Percentiles rank a stretch among this genome's conserved stretches.
These are phyloP conservation scores for Globisporangium perplexum DNA, from an alignment of 352 stramenopile species.

Conservation along the genomic window DNA sequence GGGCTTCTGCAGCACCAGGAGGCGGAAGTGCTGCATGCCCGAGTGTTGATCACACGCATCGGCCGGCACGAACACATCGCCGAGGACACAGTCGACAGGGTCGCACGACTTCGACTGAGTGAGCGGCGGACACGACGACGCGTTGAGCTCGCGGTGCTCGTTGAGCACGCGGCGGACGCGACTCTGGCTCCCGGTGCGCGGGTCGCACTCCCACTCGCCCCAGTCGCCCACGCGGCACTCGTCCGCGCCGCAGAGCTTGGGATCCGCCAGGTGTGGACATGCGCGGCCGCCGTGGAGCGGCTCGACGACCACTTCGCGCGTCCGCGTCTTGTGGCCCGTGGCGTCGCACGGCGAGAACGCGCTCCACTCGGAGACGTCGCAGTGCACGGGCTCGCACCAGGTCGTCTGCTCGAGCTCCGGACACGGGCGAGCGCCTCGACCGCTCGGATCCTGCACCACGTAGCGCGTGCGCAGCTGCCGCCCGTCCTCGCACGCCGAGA, in stretches of 20 bases:
- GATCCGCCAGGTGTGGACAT: slow-evolving; percentile 18
- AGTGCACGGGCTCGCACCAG: slow-evolving; percentile 18
- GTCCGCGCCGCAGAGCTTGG: slow-evolving; percentile 17
- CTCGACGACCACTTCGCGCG: slow-evolving; percentile 14
- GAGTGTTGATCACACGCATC: slow-evolving; percentile 15
- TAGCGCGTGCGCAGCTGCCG: slow-evolving; percentile 14
- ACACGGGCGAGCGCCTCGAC: slow-evolving; percentile 16
- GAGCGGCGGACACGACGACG: slow-evolving; percentile 20
- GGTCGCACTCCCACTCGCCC: slow-evolving; percentile 31
- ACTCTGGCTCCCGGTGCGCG: slow-evolving; percentile 19
- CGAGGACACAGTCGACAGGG: slow-evolving; percentile 37
- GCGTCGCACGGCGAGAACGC: slow-evolving; percentile 20
- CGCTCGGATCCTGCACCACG: slow-evolving; percentile 14
- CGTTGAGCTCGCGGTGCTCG: slow-evolving; percentile 20
- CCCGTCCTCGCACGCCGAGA: slow-evolving; percentile 5
- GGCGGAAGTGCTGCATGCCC: slow-evolving; percentile 23
- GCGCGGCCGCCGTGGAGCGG: slow-evolving; percentile 18
- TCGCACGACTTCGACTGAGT: slow-evolving; percentile 24
- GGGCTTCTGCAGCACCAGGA: slow-evolving; percentile 17
- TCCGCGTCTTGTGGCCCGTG: slow-evolving; percentile 21
- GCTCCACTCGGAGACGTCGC: slow-evolving; percentile 20
- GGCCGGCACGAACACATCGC: slow-evolving; percentile 26
- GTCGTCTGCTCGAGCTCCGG: slow-evolving; percentile 18
- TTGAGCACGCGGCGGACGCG: slow-evolving; percentile 29
- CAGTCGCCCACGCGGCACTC: slow-evolving; percentile 32